These are phyloP conservation scores for Mycena venus DNA, from an alignment of 768 basidiomycete genomes.

Conservation along the genomic window DNA sequence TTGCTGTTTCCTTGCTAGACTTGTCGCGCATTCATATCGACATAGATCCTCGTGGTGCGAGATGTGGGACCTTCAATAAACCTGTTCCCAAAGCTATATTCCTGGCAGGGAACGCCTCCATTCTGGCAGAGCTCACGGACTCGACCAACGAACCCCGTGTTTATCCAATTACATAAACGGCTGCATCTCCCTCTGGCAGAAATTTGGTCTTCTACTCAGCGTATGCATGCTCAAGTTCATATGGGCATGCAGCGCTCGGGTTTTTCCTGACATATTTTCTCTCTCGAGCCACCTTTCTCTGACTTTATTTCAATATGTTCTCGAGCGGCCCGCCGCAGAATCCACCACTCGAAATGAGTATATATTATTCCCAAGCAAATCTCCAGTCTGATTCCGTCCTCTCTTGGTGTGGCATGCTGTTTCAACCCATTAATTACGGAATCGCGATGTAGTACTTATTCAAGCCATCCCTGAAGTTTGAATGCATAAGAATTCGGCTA, in stretches of 20 bases:
- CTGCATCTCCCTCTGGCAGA: slow-evolving; percentile 65
- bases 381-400: too few relatives aligned
- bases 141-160: slow-evolving; percentile 67
- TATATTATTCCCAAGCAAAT: too few relatives aligned
- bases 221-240: slow-evolving; percentile 72
- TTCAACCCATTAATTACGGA: too few relatives aligned
- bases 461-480: not conserved
- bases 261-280: slow-evolving; percentile 56
- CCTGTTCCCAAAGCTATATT: slow-evolving; percentile 59
- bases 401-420: too few relatives aligned
- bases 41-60: not conserved
- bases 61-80: not conserved
- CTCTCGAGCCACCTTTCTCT: too few relatives aligned
- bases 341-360: too few relatives aligned
- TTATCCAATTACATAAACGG: slow-evolving; percentile 71
- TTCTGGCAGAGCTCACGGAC: slow-evolving; percentile 74
- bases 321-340: too few relatives aligned
- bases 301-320: too few relatives aligned
- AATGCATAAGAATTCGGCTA: not conserved
- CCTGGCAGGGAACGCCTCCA: slow-evolving; percentile 70
- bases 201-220: slow-evolving; percentile 71
- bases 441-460: too few relatives aligned
- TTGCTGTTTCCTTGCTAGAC: not conserved
- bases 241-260: slow-evolving; percentile 54
- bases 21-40: not conserved